Evolutionary conservation across 169 alveolate genomes (phyloP).

Genomic region (Plasmodium vivax): DNA sequence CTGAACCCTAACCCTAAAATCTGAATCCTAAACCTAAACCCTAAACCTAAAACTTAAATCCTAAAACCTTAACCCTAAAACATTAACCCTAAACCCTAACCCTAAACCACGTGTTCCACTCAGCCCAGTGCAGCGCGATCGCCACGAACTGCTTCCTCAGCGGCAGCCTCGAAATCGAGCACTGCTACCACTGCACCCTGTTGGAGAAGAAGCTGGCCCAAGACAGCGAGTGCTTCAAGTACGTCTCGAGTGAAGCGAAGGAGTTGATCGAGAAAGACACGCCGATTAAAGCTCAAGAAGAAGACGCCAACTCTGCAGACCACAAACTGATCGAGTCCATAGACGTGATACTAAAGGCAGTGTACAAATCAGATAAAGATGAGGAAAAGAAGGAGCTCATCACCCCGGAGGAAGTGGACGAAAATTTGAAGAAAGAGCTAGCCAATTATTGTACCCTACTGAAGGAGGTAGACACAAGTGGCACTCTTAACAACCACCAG

Average conservation of each 20-base stretch:
- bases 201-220: not conserved
- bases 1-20: too few relatives aligned
- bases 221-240: slow-evolving; percentile 16
- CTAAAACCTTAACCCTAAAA: too few relatives aligned
- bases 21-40: too few relatives aligned
- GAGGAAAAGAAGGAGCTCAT: not conserved
- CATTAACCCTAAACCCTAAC: too few relatives aligned
- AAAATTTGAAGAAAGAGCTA: not conserved
- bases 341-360: slow-evolving; percentile 9
- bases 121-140: slow-evolving; percentile 1
- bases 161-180: slow-evolving; percentile 24
- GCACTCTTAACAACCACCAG: slow-evolving; percentile 17
- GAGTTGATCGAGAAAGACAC: not conserved
- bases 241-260: not conserved
- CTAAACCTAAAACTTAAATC: too few relatives aligned
- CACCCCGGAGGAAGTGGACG: slow-evolving; percentile 7
- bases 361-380: not conserved
- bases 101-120: not conserved
- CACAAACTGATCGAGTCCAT: slow-evolving; percentile 7
- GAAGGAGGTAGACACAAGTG: slow-evolving; percentile 48
- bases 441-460: slow-evolving; percentile 14
- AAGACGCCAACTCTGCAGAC: slow-evolving; percentile 5
- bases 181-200: slow-evolving; percentile 44
- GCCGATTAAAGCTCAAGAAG: not conserved
- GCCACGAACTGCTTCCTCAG: slow-evolving; percentile 38